A percentile compares a stretch with the other conserved stretches of the same genome.
Conservation (phyloP, 768 basidiomycete species). For the Mycena galericulata region DNA sequence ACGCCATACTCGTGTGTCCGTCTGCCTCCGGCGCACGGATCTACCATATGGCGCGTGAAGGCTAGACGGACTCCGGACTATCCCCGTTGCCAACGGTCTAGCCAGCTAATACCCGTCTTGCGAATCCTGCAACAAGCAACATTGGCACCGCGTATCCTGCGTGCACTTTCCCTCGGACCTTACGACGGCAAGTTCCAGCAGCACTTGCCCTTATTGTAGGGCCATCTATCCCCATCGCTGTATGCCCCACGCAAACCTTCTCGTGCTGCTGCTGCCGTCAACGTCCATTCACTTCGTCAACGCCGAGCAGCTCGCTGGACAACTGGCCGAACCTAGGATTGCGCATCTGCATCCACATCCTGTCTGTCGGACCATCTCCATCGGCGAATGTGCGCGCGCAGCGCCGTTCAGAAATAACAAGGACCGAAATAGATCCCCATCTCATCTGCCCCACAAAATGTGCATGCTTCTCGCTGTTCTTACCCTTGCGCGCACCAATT, state of each 20-base stretch:
- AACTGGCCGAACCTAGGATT: conserved; percentile 7
- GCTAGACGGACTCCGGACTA: conserved; percentile 4
- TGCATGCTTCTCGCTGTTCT: neutral
- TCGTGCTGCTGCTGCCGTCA: conserved; percentile 24
- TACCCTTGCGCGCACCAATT: conserved; percentile 9
- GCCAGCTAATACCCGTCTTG: neutral
- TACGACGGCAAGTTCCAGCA: conserved; percentile 11
- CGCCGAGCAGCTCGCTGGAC: neutral
- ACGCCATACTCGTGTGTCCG: neutral
- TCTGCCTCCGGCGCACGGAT: neutral
- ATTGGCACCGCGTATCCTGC: conserved; percentile 3
- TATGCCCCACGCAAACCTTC: conserved; percentile 3
- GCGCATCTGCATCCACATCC: conserved; percentile 15
- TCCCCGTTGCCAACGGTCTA: conserved; percentile 6
- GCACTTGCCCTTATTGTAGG: neutral
- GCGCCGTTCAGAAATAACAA: neutral
- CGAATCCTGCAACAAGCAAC: neutral
- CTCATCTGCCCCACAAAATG: neutral
- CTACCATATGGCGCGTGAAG: conserved; percentile 14
- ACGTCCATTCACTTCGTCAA: conserved; percentile 8
- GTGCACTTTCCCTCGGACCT: conserved; percentile 5
- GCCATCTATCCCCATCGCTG: conserved; percentile 10
- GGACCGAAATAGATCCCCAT: conserved; percentile 6
- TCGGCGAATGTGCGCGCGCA: neutral
- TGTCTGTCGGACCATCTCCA: conserved; percentile 10